phyloP scores from a whole-genome alignment of 2,329 filamentous ascomycete species.

The Penicillium vulpinum region DNA sequence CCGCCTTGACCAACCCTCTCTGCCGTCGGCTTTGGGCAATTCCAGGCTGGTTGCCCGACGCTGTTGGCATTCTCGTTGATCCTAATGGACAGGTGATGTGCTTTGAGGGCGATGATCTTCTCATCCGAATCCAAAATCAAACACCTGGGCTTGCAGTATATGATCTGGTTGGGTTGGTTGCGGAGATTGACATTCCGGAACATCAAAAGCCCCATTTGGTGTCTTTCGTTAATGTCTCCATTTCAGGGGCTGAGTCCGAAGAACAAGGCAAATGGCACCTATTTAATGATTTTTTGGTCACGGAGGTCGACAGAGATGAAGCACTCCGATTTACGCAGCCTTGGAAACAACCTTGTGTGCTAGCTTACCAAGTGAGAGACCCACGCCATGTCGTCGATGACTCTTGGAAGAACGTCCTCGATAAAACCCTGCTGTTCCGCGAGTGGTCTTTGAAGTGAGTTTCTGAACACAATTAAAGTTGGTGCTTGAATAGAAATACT shows the following conservation, averaged over 20 bases:
- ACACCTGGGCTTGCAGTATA: conserved; percentile 83
- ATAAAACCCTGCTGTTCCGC: conserved; percentile 80
- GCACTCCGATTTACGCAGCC: conserved; percentile 83
- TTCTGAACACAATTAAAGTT: background rate
- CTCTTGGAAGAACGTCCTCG: conserved; percentile 79
- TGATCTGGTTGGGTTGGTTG: conserved; percentile 84
- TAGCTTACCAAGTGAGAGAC: conserved; percentile 81
- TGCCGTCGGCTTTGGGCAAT: conserved; percentile 77
- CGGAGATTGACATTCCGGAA: conserved; percentile 83
- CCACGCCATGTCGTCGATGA: conserved; percentile 80
- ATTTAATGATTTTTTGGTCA: conserved; percentile 95
- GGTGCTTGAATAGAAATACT: background rate
- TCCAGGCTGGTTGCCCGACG: conserved; percentile 86
- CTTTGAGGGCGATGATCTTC: conserved; percentile 88
- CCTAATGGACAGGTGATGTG: conserved; percentile 84
- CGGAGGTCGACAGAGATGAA: conserved; percentile 75
- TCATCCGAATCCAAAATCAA: conserved; percentile 73
- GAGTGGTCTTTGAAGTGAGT: conserved; percentile 60
- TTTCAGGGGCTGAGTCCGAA: conserved; percentile 47
- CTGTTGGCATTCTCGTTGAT: conserved; percentile 89
- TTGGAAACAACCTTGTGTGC: conserved; percentile 89
- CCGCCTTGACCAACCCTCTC: conserved; percentile 69
- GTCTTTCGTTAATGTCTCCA: conserved; percentile 78
- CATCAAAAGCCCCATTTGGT: conserved; percentile 89
- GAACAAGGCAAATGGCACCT: conserved; percentile 80